These are phyloP conservation scores for Cornus florida DNA, from an alignment of 148 eudicot species.

Conservation along the genomic window DNA sequence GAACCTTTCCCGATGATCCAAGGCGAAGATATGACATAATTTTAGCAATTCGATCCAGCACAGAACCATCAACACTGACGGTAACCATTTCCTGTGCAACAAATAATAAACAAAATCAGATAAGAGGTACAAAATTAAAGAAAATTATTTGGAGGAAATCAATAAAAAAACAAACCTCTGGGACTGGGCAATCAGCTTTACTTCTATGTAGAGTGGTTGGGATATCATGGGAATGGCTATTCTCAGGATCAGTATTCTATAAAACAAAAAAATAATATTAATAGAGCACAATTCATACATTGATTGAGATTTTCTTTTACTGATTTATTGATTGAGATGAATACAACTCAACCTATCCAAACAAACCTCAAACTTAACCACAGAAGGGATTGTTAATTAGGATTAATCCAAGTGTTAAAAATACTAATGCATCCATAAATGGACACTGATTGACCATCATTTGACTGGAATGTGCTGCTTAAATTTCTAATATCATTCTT, in stretches of 20 bases:
- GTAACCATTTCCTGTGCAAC: conserved; percentile 89
- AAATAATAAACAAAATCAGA: conserved; percentile 15
- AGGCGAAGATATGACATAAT: conserved; percentile 97
- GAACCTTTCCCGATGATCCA: conserved; percentile 97
- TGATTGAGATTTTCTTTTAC: too few species aligned
- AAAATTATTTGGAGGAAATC: neutral
- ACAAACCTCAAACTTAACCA: too few species aligned
- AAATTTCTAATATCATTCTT: too few species aligned
- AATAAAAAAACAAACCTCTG: conserved; percentile 57
- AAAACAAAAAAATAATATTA: too few species aligned
- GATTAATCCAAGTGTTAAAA: too few species aligned
- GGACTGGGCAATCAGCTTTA: conserved; percentile 96
- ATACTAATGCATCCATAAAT: too few species aligned
- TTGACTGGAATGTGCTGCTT: too few species aligned
- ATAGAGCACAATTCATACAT: too few species aligned
- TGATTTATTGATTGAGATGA: too few species aligned
- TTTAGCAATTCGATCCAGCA: conserved; percentile 91
- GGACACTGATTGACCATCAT: too few species aligned
- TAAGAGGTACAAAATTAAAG: neutral
- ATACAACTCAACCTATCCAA: too few species aligned
- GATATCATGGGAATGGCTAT: conserved; percentile 81
- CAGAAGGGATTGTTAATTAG: too few species aligned
- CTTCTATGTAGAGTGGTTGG: conserved; percentile 97
- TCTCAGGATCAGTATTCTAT: conserved; percentile 27
- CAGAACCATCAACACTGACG: conserved; percentile 95